Evolutionary conservation across 1,284 basidiomycete genomes (phyloP).

Genomic region (Cryptococcus amylolentus): DNA sequence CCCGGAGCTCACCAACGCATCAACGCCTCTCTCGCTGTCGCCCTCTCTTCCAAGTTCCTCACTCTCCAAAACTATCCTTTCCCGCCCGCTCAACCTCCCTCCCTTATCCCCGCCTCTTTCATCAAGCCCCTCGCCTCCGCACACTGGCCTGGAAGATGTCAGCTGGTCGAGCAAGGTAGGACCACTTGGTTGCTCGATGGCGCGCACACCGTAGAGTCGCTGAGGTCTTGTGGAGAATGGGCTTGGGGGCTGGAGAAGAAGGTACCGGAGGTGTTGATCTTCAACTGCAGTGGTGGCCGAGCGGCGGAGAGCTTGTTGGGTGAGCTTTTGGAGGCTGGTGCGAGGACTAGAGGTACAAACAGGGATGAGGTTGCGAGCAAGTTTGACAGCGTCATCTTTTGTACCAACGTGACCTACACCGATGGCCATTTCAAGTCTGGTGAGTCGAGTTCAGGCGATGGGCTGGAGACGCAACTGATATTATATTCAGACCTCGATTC

Average conservation of each 20-base stretch:
- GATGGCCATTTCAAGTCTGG: constrained; percentile 87
- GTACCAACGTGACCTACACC: constrained; percentile 90
- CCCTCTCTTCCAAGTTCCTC: constrained; percentile 70
- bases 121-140: constrained; percentile 64
- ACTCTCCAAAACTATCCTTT: constrained; percentile 41
- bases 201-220: constrained; percentile 89
- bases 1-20: constrained; percentile 83
- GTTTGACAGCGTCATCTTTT: constrained; percentile 87
- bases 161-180: constrained; percentile 65
- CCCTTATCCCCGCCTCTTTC: constrained; percentile 57
- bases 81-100: constrained; percentile 27
- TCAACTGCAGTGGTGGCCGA: constrained; percentile 93
- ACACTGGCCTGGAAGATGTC: constrained; percentile 96
- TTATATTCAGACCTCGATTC: constrained; percentile 64
- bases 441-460: constrained; percentile 48
- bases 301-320: constrained; percentile 70
- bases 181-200: constrained; percentile 91
- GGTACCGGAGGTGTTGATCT: constrained; percentile 66
- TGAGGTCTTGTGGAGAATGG: constrained; percentile 85
- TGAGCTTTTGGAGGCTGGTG: constrained; percentile 53
- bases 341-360: constrained; percentile 35
- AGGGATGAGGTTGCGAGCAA: constrained; percentile 51
- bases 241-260: constrained; percentile 28
- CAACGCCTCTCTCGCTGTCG: constrained; percentile 85
- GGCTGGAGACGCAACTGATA: not conserved